A percentile compares a stretch with the other conserved stretches of the same genome.
Evolutionary conservation across 257 asterid genomes (phyloP).

Genomic region (Plantago ovata): DNA sequence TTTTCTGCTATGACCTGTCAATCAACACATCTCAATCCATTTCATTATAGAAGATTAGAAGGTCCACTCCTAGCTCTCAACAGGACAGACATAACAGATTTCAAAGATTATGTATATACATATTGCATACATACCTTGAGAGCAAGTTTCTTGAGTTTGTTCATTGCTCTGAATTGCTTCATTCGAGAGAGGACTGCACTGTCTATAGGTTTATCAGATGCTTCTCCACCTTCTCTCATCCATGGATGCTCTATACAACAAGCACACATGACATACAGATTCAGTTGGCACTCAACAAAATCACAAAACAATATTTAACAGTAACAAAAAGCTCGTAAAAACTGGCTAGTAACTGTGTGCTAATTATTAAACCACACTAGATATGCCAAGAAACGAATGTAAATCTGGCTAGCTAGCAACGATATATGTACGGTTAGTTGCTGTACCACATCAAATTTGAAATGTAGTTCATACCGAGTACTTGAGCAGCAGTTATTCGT

Average conservation of each 20-base stretch:
- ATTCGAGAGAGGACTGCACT: constrained; percentile 33
- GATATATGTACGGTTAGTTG: too few relatives aligned
- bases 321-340: too few relatives aligned
- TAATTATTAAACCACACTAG: too few relatives aligned
- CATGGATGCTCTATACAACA: constrained; percentile 29
- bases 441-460: too few relatives aligned
- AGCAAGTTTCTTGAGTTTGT: constrained; percentile 11
- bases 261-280: not conserved
- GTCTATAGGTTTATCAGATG: constrained; percentile 24
- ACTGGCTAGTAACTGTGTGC: too few relatives aligned
- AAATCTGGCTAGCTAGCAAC: too few relatives aligned
- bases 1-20: constrained; percentile 58
- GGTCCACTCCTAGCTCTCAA: not conserved
- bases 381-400: too few relatives aligned
- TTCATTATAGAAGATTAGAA: too few relatives aligned
- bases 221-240: constrained; percentile 29
- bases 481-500: constrained; percentile 12
- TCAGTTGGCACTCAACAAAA: too few relatives aligned
- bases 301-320: too few relatives aligned
- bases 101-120: too few relatives aligned
- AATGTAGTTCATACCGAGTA: constrained; percentile 8
- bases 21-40: not conserved
- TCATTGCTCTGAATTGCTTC: constrained; percentile 33
- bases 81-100: not conserved
- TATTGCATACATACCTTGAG: constrained; percentile 2